phyloP scores from a whole-genome alignment of 345 rosid genomes.

The Sapria himalayana region DNA sequence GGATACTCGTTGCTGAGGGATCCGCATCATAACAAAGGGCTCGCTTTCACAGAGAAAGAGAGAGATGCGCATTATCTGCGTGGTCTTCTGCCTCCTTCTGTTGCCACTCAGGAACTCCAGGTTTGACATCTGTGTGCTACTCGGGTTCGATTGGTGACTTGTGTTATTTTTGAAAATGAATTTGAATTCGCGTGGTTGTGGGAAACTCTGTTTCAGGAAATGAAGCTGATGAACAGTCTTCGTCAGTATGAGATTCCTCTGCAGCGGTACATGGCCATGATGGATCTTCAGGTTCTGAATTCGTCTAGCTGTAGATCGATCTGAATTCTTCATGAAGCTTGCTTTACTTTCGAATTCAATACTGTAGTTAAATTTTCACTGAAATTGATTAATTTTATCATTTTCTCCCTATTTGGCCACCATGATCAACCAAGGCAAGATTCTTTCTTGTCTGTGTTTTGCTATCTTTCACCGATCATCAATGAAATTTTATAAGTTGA shows the following conservation, averaged over 20 bases:
- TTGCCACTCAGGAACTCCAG: constrained; percentile 66
- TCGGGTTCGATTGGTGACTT: not conserved
- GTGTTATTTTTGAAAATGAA: too few relatives aligned
- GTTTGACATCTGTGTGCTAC: constrained; percentile 12
- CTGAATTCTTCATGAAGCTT: too few relatives aligned
- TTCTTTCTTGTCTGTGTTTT: not conserved
- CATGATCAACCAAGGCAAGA: not conserved
- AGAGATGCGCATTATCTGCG: constrained; percentile 88
- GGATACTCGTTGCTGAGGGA: constrained; percentile 73
- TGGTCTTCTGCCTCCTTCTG: constrained; percentile 75
- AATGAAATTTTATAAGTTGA: too few relatives aligned
- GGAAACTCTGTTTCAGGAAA: constrained; percentile 58
- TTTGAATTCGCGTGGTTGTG: too few relatives aligned
- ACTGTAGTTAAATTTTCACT: too few relatives aligned
- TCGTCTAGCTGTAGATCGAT: too few relatives aligned
- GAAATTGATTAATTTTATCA: too few relatives aligned
- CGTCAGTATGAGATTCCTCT: constrained; percentile 70
- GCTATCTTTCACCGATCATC: too few relatives aligned
- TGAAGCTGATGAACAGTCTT: constrained; percentile 49
- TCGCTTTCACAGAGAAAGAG: constrained; percentile 59
- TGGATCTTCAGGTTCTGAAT: constrained; percentile 99
- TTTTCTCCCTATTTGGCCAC: not conserved
- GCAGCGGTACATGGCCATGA: constrained; percentile 76
- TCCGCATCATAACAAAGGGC: constrained; percentile 82
- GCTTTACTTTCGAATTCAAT: too few relatives aligned